A percentile compares a stretch with the other conserved stretches of the same genome.
Conservation (phyloP, 441 rosid genomes). For the Syzygium malaccense region DNA sequence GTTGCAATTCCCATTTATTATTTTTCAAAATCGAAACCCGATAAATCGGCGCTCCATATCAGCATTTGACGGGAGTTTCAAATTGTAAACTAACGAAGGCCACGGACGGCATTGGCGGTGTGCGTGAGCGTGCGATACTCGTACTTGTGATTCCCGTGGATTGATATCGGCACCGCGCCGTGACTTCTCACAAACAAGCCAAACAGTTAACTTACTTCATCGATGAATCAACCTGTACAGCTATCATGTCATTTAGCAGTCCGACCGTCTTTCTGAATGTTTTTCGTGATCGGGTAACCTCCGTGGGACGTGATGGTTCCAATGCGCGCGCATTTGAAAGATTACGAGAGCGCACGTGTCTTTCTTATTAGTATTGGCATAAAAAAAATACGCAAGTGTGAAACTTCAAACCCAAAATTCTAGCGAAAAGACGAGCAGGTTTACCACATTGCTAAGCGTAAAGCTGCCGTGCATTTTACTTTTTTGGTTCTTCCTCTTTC, state of each 20-base stretch:
- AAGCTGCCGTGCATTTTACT: background rate
- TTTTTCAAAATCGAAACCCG: too few species aligned
- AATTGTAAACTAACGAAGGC: background rate
- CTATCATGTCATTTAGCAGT: too few species aligned
- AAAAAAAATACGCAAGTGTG: background rate
- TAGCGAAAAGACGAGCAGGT: background rate
- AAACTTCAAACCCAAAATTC: background rate
- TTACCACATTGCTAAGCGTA: background rate
- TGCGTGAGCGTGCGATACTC: too few species aligned
- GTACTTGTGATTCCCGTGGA: too few species aligned
- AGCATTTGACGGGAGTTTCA: too few species aligned
- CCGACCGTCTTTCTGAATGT: too few species aligned
- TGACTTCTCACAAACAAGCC: too few species aligned
- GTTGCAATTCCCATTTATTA: background rate
- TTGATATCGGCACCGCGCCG: too few species aligned
- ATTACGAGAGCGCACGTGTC: accelerated
- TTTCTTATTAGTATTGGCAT: background rate
- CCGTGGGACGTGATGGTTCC: background rate
- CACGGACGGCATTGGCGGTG: background rate
- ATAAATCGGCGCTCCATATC: background rate
- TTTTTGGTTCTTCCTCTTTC: background rate
- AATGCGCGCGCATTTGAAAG: background rate
- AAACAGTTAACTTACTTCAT: too few species aligned
- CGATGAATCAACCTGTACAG: too few species aligned
- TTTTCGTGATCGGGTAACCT: background rate